Base-by-base conservation (phyloP, 352 stramenopile genomes). In the Phytophthora nicotianae region DNA sequence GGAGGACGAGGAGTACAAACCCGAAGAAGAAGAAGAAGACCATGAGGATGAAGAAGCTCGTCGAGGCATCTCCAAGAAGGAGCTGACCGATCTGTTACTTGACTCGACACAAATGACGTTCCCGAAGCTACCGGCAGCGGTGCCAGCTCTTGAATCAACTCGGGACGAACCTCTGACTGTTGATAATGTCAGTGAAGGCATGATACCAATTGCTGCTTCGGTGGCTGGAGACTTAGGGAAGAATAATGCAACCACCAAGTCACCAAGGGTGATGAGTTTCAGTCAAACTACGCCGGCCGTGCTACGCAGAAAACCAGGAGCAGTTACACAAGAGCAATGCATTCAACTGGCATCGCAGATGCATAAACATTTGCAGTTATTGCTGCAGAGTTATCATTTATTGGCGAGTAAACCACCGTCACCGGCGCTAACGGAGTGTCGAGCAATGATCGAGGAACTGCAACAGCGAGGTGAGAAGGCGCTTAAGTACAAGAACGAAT, bases 261-360 rank as follows among this genome's bases (percentile, higher is more conserved):
- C 27, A 47, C 56, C 43, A 3, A 33, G 14, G 8, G n/a, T 24
- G 45, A 51, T 49, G 41, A 71, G 58, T 21, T 45, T 58, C 14
- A 40, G 42, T n/a, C 17, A 21, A 32, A 59, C 3, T 29, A 61
- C 37, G 8, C 55, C 55, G 11, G 26, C 58, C n/a, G 40, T 60
- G 32, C 37, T 73, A 43, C 50, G 58, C 63, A 45, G 46, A 5
- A 41, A 58, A 54, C 53, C 58, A 1, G 71, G 66, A 13, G 70
- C 73, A 7, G 71, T 92, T 35, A 83, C 75, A 1, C 75, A 89
- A 62, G 62, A 76, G 27, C 87, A 94, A 56, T 92, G 86, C 38
- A 84, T 93, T 50, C 84, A 93, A 58, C 40, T 95, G 35, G 83
- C 87, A 1, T 95, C 87, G 4, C 87, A 95, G 47, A 93, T 95